Base-by-base conservation (phyloP, 805 yeast species). In the Tetrapisispora fleetii region DNA sequence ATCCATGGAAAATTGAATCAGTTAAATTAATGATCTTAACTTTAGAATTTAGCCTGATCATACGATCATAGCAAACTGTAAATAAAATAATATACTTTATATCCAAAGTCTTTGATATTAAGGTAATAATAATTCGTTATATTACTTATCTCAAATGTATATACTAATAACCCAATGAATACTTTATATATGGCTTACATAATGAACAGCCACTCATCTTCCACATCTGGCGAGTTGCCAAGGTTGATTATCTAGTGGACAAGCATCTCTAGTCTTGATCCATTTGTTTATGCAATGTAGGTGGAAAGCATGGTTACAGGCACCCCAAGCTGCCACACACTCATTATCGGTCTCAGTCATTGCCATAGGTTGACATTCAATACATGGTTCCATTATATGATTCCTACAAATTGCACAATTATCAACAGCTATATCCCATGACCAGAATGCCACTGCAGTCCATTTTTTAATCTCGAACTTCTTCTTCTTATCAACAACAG, bases 371-470 rank as follows among this genome's bases (percentile, higher is more conserved):
- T 88, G 96, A 65, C 99, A 93, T 65, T 90, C 98, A 55, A 93
- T 85, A 65, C 99, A 93, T 17, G 93, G 93, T 61, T 93, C 99
- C 99, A 93, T 93, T 56, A 93, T 77, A 68, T 91, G 97, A 67
- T 91, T 93, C 64, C 98, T 78, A 75, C 99, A 93, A 64, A 93
- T 93, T 37, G 99, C 98, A 73, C 99, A 93, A 48, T 87, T 88
- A 55, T 95, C 99, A 48, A 88, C 91, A 35, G 81, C 91, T 52
- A 88, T 85, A 68, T 88, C 96, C 99, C 99, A 93, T 0, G 97
- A 88, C 99, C 99, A 93, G 64, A 93, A 88, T n/a, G 98, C 98
- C 44, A 93, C 99, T 0, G 98, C 98, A 14, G 96, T 89, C 98
- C 99, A 91, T 72, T 90, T 93, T 64, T 88, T 86, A 38, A 93